A percentile compares a stretch with the other conserved stretches of the same genome.
phyloP scores from a whole-genome alignment of 2,329 filamentous ascomycete species.

The Aphanoascus verrucosus region DNA sequence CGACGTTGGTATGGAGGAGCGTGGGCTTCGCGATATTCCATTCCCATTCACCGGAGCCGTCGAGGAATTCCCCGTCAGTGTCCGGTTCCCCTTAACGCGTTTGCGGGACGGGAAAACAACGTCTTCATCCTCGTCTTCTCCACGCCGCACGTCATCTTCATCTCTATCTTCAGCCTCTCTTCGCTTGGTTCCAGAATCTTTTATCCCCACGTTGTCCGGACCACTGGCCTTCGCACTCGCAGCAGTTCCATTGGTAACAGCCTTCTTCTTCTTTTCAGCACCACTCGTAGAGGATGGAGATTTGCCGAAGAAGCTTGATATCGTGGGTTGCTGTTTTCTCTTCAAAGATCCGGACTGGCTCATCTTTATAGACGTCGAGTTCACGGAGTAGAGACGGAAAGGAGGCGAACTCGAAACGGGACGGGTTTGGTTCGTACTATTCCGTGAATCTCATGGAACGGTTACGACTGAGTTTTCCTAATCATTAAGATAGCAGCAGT shows the following conservation, averaged over 20 bases:
- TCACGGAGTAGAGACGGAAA: not conserved
- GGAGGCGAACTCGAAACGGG: not conserved
- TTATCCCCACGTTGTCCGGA: not conserved
- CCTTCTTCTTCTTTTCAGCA: not conserved
- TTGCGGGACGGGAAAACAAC: constrained; percentile 34
- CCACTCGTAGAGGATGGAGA: constrained; percentile 31
- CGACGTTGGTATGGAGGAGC: constrained; percentile 19
- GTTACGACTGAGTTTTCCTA: too few species aligned
- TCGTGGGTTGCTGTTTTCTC: constrained; percentile 56
- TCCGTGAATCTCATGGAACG: too few species aligned
- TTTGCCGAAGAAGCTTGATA: constrained; percentile 75
- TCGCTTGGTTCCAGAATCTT: not conserved
- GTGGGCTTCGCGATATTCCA: not conserved
- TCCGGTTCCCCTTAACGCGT: constrained; percentile 27
- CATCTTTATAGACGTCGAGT: constrained; percentile 5
- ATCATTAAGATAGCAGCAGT: too few species aligned
- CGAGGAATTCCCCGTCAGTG: constrained; percentile 13
- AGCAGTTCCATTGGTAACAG: not conserved
- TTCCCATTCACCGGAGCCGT: constrained; percentile 10
- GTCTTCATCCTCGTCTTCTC: constrained; percentile 23
- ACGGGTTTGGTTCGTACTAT: too few species aligned
- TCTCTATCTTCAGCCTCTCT: constrained; percentile 16
- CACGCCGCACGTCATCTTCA: constrained; percentile 22
- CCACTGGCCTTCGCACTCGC: not conserved
- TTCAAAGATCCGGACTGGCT: constrained; percentile 22